A percentile compares a stretch with the other conserved stretches of the same genome.
These are phyloP conservation scores for Pseudonitzschia pungens DNA, from an alignment of 108 stramenopile species.

Conservation along the genomic window DNA sequence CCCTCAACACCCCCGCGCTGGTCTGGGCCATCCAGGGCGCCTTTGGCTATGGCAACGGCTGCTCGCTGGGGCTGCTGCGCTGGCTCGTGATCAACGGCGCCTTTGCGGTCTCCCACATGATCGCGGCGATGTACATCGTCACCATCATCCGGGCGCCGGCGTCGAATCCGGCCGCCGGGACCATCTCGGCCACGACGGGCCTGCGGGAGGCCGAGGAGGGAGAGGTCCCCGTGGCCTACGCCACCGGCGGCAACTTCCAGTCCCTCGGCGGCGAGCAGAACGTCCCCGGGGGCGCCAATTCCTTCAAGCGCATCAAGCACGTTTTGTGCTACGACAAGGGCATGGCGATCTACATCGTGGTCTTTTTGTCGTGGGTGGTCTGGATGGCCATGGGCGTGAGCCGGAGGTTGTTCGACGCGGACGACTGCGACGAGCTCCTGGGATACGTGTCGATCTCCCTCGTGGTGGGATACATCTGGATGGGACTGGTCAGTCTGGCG, in stretches of 20 bases:
- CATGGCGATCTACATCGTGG: conserved; percentile 67
- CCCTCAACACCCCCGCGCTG: conserved; percentile 52
- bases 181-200: conserved; percentile 10
- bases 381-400: conserved; percentile 55
- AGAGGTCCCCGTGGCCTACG: not conserved
- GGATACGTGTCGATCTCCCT: conserved; percentile 27
- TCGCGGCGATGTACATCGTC: conserved; percentile 59
- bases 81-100: conserved; percentile 57
- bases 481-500: conserved; percentile 52
- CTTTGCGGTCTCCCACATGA: conserved; percentile 49
- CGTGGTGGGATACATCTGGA: conserved; percentile 49
- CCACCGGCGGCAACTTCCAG: conserved; percentile 17
- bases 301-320: conserved; percentile 50
- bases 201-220: conserved; percentile 12
- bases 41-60: conserved; percentile 7
- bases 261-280: conserved; percentile 6
- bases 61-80: conserved; percentile 6
- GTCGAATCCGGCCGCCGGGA: not conserved
- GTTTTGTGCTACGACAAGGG: conserved; percentile 70
- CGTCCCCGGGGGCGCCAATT: conserved; percentile 29
- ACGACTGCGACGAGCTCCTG: conserved; percentile 26
- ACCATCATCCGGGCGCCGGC: conserved; percentile 29
- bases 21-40: conserved; percentile 26
- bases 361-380: conserved; percentile 47
- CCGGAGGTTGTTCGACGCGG: conserved; percentile 26